Base-by-base conservation (phyloP, 441 rosid genomes). In the Corymbia citriodora region DNA sequence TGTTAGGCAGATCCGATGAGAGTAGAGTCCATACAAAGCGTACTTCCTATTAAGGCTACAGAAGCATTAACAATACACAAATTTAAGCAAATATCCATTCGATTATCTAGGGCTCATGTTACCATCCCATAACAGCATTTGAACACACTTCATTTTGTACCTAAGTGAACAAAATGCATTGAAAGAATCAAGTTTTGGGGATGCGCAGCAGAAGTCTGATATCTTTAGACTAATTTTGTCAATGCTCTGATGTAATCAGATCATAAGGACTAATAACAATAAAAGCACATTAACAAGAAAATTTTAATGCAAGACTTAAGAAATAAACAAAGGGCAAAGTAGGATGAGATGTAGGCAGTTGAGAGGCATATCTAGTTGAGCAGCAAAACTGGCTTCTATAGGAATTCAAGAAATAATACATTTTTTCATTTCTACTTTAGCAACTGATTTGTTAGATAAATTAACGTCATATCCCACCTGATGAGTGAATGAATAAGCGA, bases 401-500 rank as follows among this genome's bases (percentile, higher is more conserved):
- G n/a, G 85, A 12, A 23, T 79, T 40, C 6, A 40, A 79, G 52
- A 79, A 79, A 74, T 12, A 79, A 45, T 45, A 72, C 3, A 49
- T 72, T 2, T 70, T 36, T 72, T 48, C 36, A 18, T 72, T 87
- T 54, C 61, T 54, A 10, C 40, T 29, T 31, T 6, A 87, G 48
- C 29, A 87, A 17, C 61, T 54, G 29, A 87, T 53, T 54, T 87
- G 25, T 54, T n/a, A 57, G 29, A 89, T 17, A 59, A 72, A 52
- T 10, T 25, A 89, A 36, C 8, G 2, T 45, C 90, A 36, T 50
- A 65, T 54, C 59, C 92, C 88, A 96, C 98, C 97, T 95, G 96
- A 94, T 95, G 98, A 89, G 98, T 90, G 89, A 94, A 95, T 81
- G 97, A 93, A 92, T 95, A 95, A 65, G 96, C 97, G 92, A 95